Percentiles rank a stretch among this genome's conserved stretches.
phyloP scores from a whole-genome alignment of 1,139 yeast genomes.

The Taiozyma onychis region DNA sequence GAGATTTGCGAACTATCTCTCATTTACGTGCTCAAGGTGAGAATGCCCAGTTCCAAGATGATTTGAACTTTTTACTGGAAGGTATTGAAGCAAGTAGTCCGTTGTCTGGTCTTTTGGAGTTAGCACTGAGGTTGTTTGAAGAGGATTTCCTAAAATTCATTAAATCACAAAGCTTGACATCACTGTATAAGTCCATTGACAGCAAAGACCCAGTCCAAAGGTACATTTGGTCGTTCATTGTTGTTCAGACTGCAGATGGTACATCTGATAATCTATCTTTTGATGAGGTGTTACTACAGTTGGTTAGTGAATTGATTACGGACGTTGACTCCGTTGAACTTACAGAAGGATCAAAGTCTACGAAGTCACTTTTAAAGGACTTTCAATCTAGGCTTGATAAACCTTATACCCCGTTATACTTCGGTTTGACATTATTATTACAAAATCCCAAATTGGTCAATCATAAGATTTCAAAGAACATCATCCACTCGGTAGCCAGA shows the following conservation, averaged over 20 bases:
- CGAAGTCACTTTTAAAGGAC: slow-evolving; percentile 7
- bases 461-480: neutral
- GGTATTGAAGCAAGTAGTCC: slow-evolving; percentile 23
- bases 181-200: slow-evolving; percentile 4
- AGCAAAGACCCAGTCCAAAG: slow-evolving; percentile 1
- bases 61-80: slow-evolving; percentile 32
- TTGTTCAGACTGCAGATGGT: slow-evolving; percentile 12
- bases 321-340: neutral
- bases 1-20: slow-evolving; percentile 9
- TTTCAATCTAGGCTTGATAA: neutral
- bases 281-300: slow-evolving; percentile 6
- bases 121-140: slow-evolving; percentile 24
- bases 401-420: slow-evolving; percentile 3
- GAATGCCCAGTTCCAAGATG: slow-evolving; percentile 29
- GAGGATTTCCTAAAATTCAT: slow-evolving; percentile 19
- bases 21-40: slow-evolving; percentile 34
- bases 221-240: slow-evolving; percentile 12
- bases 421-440: slow-evolving; percentile 8
- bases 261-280: slow-evolving; percentile 7
- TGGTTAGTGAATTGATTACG: neutral
- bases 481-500: neutral
- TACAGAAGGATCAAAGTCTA: slow-evolving; percentile 4
- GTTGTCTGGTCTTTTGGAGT: slow-evolving; percentile 22
- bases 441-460: slow-evolving; percentile 3
- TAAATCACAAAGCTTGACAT: slow-evolving; percentile 1